Evolutionary conservation across 2,329 filamentous ascomycete genomes (phyloP), one percentile per base, ranked within the genome.

Genomic region (Xylariaceae sp.): DNA sequence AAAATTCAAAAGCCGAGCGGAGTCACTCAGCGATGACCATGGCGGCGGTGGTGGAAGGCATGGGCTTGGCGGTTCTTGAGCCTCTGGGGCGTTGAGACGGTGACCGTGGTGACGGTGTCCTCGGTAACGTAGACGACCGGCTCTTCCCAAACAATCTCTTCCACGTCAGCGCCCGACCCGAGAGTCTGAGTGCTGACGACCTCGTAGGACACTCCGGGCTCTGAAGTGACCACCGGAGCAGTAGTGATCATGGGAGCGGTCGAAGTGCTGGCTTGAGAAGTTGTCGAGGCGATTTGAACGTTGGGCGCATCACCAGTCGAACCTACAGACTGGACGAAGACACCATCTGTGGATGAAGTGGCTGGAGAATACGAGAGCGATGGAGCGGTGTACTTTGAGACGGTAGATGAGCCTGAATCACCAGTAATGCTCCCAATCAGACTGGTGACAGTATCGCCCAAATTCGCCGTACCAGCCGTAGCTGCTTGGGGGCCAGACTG

Each of bases 131-230:
- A 75, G 18, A 76, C 64, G 4, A 67, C 49, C 29, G 71, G 64
- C 56, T 77, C 64, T 33, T 72, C 67, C 67, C 71, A 75, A 10
- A 76, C 53, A 15, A 80, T 65, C 57, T 78, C 68, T 40, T 64
- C 64, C 10, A 80, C 69, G 5, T 65, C 45, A 28, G 63, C 61
- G 32, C 65, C 65, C 7, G 59, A 58, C 13, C 73, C 77, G 29
- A 68, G 40, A 40, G 64, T 76, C 44, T 75, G 55, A 5, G 74
- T 80, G 52, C 67, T 71, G 40, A 63, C 52, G 44, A 64, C 58
- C 34, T 56, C 47, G 37, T 62, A 61, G 12, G 52, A 49, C 5
- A 55, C 50, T 25, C 50, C 47, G 14, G 57, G 56, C 21, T 60
- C 55, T 8, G 56, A 54, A 11, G 50, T 43, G n/a, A 36, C 32